phyloP scores from a whole-genome alignment of 2,329 filamentous ascomycete species.

The Lasiodiplodia gonubiensis region DNA sequence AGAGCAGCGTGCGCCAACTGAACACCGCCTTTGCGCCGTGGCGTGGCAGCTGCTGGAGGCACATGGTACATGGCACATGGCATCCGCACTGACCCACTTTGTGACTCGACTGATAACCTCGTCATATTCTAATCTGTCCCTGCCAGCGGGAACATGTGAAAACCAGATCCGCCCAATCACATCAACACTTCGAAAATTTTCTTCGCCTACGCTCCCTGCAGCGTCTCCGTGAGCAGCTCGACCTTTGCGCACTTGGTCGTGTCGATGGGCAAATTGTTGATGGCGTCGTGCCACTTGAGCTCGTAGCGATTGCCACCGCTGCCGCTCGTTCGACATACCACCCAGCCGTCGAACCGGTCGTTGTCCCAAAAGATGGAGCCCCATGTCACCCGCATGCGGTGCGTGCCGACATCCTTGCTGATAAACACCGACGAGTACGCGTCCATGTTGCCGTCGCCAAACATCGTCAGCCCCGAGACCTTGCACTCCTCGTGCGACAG shows the following conservation, averaged over 20 bases:
- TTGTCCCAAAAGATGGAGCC: slow-evolving; percentile 24
- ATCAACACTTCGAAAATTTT: neutral
- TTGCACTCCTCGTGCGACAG: slow-evolving; percentile 7
- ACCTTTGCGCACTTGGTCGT: slow-evolving; percentile 3
- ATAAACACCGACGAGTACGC: slow-evolving; percentile 25
- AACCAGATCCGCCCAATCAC: neutral
- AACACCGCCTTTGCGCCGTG: no score
- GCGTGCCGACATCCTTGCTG: slow-evolving; percentile 13
- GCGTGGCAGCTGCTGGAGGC: neutral
- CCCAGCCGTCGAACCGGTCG: slow-evolving; percentile 27
- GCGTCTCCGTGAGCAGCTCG: slow-evolving; percentile 5
- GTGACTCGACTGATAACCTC: neutral
- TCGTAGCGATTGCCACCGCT: neutral
- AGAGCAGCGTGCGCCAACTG: no score
- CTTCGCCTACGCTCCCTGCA: neutral
- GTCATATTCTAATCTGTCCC: neutral
- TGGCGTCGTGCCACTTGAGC: slow-evolving; percentile 20
- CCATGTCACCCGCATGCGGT: slow-evolving; percentile 15
- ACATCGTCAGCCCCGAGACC: slow-evolving; percentile 13
- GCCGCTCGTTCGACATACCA: slow-evolving; percentile 2
- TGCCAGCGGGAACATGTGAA: slow-evolving; percentile 12
- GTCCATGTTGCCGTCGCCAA: slow-evolving; percentile 7
- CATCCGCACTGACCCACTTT: neutral
- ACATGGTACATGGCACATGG: neutral
- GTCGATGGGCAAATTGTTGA: slow-evolving; percentile 6